Evolutionary conservation across 768 basidiomycete species (phyloP).

Genomic region (Leccinum uliginosum): DNA sequence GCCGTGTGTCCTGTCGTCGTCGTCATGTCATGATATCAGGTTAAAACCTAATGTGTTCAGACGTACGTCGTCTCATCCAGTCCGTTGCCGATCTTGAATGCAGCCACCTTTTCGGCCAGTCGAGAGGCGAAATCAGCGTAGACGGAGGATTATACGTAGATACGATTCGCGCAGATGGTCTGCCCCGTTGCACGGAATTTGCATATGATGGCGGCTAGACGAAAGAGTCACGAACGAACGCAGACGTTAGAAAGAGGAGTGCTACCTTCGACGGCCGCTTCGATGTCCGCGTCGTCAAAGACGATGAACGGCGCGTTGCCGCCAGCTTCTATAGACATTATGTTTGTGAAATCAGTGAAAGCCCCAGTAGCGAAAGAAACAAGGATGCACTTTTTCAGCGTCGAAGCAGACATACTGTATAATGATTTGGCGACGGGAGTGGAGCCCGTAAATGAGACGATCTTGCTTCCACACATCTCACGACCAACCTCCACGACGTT

Average conservation of each 20-base stretch:
- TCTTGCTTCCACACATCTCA: constrained; percentile 88
- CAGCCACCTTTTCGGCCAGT: constrained; percentile 76
- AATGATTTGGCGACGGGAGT: constrained; percentile 76
- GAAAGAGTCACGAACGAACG: background rate
- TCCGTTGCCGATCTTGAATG: constrained; percentile 87
- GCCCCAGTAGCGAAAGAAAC: background rate
- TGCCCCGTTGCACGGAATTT: constrained; percentile 84
- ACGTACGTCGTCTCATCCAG: constrained; percentile 71
- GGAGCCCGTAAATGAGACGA: constrained; percentile 86
- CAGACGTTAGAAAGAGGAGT: background rate
- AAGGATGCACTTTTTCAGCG: constrained; percentile 69
- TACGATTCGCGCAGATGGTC: constrained; percentile 86
- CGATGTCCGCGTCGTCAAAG: constrained; percentile 93
- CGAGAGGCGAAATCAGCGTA: constrained; percentile 91
- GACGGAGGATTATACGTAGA: constrained; percentile 86
- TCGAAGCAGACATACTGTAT: constrained; percentile 67
- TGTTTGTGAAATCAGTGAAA: constrained; percentile 12
- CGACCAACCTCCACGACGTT: constrained; percentile 85
- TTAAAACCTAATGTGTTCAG: background rate
- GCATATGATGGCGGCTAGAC: constrained; percentile 60
- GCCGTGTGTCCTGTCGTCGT: constrained; percentile 71
- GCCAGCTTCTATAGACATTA: constrained; percentile 80
- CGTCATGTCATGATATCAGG: background rate
- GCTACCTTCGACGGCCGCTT: constrained; percentile 81
- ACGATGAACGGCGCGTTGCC: constrained; percentile 97